These are phyloP conservation scores for Carex arenaria DNA, from an alignment of 202 grass and related monocot species.

Conservation along the genomic window DNA sequence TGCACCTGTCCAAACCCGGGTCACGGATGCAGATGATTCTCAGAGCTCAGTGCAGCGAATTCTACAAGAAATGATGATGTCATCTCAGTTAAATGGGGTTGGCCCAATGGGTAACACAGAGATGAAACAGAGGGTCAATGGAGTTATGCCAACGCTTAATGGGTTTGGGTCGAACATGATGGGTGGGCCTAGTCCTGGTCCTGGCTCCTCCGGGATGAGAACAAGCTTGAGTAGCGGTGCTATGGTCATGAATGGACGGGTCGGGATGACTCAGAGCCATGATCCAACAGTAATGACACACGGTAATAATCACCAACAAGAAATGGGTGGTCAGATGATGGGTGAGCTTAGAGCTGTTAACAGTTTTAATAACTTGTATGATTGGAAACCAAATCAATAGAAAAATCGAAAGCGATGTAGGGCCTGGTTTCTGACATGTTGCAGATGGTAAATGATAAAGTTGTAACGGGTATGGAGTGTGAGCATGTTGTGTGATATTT, in stretches of 20 bases:
- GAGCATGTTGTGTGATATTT: constrained; percentile 25
- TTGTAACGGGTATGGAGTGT: constrained; percentile 16
- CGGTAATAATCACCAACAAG: constrained; percentile 71
- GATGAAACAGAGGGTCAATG: constrained; percentile 41
- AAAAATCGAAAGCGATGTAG: constrained; percentile 19
- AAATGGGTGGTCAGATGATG: constrained; percentile 70
- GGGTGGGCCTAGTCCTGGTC: constrained; percentile 29
- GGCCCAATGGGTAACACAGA: constrained; percentile 32
- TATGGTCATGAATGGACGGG: constrained; percentile 67
- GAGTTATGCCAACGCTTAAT: constrained; percentile 31
- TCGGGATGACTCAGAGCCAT: constrained; percentile 65
- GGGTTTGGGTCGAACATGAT: constrained; percentile 44
- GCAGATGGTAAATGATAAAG: constrained; percentile 17
- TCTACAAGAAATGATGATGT: constrained; percentile 77
- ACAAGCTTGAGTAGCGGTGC: constrained; percentile 46
- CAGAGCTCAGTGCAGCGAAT: constrained; percentile 81
- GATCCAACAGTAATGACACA: constrained; percentile 58
- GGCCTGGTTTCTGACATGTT: constrained; percentile 18
- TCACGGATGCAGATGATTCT: constrained; percentile 45
- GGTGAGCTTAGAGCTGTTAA: constrained; percentile 64
- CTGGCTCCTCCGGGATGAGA: constrained; percentile 39
- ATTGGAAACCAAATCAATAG: constrained; percentile 82
- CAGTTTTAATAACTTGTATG: constrained; percentile 85
- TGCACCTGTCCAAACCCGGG: constrained; percentile 35
- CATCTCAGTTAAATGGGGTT: constrained; percentile 52